Percentiles rank a stretch among this genome's conserved stretches.
Evolutionary conservation across 129 eudicot genomes (phyloP).

Genomic region (Flaveria bidentis): DNA sequence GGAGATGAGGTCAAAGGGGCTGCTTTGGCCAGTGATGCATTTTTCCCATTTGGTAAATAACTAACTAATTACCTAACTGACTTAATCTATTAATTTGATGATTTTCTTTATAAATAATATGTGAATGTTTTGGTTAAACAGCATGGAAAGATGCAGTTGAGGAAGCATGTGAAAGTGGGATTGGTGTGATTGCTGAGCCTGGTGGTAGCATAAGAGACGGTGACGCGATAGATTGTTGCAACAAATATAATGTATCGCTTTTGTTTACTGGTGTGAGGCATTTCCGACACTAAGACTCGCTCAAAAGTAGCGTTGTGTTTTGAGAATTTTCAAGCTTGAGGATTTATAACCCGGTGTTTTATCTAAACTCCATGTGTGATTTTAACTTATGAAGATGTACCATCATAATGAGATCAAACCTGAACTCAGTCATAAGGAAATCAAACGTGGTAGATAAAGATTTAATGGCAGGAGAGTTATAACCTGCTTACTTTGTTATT

Average conservation of each 20-base stretch:
- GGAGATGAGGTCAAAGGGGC: constrained; percentile 94
- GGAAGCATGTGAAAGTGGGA: constrained; percentile 90
- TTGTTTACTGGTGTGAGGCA: constrained; percentile 88
- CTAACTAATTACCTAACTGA: not conserved
- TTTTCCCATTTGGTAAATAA: constrained; percentile 86
- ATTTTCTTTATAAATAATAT: not conserved
- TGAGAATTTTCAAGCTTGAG: not conserved
- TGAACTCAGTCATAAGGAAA: no score
- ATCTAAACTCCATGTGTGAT: constrained; percentile 1
- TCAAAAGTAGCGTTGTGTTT: not conserved
- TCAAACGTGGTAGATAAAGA: no score
- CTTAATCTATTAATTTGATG: not conserved
- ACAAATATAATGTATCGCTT: constrained; percentile 82
- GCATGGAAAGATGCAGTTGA: constrained; percentile 98
- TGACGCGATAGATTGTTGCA: constrained; percentile 86
- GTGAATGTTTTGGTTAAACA: constrained; percentile 28
- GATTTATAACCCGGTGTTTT: not conserved
- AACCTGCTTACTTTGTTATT: no score
- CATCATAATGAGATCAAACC: not conserved
- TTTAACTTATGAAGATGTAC: constrained; percentile 8
- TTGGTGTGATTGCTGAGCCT: constrained; percentile 86
- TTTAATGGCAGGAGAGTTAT: no score
- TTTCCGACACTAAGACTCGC: constrained; percentile 61
- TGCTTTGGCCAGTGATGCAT: constrained; percentile 97
- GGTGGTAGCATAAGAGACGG: constrained; percentile 89